A percentile compares a stretch with the other conserved stretches of the same genome.
Evolutionary conservation across 352 stramenopile genomes (phyloP).

Genomic region (Achlya hypogyna): DNA sequence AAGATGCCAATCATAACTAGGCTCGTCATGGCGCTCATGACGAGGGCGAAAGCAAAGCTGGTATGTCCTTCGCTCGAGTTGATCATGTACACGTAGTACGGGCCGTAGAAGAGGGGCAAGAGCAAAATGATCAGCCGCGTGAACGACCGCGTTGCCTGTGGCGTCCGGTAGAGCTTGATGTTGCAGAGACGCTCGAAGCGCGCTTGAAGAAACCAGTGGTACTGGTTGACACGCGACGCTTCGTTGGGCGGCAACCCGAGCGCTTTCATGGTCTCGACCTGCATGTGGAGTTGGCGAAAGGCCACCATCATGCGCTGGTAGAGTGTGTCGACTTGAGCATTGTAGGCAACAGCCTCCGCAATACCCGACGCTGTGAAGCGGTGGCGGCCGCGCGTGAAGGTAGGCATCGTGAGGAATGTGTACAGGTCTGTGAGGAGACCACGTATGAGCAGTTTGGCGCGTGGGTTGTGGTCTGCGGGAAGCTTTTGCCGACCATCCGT

Average conservation of each 20-base stretch:
- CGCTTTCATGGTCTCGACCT: constrained; percentile 71
- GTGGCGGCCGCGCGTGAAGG: constrained; percentile 57
- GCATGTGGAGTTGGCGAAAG: constrained; percentile 51
- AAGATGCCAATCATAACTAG: constrained; percentile 83
- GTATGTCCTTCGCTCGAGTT: constrained; percentile 41
- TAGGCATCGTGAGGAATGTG: constrained; percentile 52
- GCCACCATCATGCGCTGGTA: constrained; percentile 48
- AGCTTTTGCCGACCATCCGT: constrained; percentile 49
- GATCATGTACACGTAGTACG: constrained; percentile 79
- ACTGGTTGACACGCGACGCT: constrained; percentile 82
- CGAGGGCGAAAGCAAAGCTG: constrained; percentile 70
- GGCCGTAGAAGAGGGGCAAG: constrained; percentile 75
- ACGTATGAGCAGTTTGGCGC: constrained; percentile 51
- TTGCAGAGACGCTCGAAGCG: constrained; percentile 77
- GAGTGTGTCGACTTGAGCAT: constrained; percentile 31
- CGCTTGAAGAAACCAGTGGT: constrained; percentile 77
- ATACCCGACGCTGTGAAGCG: constrained; percentile 46
- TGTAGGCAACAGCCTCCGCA: constrained; percentile 36
- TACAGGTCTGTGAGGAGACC: constrained; percentile 36
- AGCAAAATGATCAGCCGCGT: constrained; percentile 78
- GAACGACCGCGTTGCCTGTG: constrained; percentile 77
- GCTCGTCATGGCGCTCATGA: constrained; percentile 65
- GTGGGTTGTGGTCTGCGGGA: constrained; percentile 35
- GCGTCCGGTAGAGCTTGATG: constrained; percentile 79
- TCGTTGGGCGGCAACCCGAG: constrained; percentile 69